Base-by-base conservation (phyloP, 2,329 filamentous ascomycete genomes). In the Aspergillus ustus region DNA sequence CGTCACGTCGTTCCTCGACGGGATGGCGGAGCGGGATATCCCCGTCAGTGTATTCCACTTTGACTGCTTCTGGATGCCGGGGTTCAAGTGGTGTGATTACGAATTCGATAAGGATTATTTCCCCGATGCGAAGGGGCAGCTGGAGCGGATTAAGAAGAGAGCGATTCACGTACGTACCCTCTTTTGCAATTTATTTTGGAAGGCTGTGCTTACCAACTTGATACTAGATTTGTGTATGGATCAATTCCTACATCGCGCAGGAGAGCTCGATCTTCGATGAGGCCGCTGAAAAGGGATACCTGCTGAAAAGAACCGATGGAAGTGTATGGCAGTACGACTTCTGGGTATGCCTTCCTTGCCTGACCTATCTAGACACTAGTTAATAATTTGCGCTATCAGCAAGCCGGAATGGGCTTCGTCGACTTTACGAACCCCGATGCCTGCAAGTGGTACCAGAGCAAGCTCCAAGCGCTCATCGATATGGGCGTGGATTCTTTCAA, bases 11-110 rank as follows among this genome's bases (percentile, higher is more conserved):
- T 62, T 62, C 56, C 51, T 62, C 0, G 54, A 62, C n/a, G 54
- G 55, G 2, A 62, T 62, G 60, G 29, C 43, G 22, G 60, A 62
- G 31, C 31, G 60, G 7, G 55, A 54, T 1, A 62, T 62, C 44
- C 60, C 60, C 5, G 60, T 62, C 25, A 58, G 55, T 34, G 60
- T 56, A 31, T 62, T 62, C 55, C 60, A 62, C 45, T 62, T 59
- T 28, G 60, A 62, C 29, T 62, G 60, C 31, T 62, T 62, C 55
- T 62, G 60, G 60, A 62, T 62, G 60, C 60, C 54, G 2, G 60
- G 40, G 8, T 62, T 62, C 37, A 48, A 62, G 25, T 59, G 60
- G 60, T 62, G 60, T 11, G 60, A 62, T 51, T 62, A 59, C 25
- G 60, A 59, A 44, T 62, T 62, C n/a, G 55, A 58, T 8, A 54